These are phyloP conservation scores for Apiospora koreana DNA, from an alignment of 2,329 filamentous ascomycete genomes.

Conservation along the genomic window DNA sequence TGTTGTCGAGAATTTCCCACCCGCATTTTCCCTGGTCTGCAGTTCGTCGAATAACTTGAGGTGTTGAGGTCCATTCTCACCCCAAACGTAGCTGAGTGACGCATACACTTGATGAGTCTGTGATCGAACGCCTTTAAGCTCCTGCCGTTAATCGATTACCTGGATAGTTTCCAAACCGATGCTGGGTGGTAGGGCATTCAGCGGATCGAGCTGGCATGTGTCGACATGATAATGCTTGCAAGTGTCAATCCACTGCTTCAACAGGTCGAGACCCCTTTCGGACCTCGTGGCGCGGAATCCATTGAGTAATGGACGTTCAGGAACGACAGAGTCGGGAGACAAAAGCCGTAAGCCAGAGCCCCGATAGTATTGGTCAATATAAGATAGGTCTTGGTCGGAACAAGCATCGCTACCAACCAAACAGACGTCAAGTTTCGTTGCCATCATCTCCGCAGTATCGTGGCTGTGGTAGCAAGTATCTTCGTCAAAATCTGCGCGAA, in stretches of 20 bases:
- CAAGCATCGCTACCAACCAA: not conserved
- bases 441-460: not conserved
- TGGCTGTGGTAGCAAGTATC: not conserved
- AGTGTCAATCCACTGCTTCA: not conserved
- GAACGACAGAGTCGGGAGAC: conserved; percentile 1
- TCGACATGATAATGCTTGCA: not conserved
- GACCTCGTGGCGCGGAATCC: not conserved
- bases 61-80: not conserved
- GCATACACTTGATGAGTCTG: not conserved
- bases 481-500: not conserved
- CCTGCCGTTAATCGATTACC: not conserved
- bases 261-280: not conserved
- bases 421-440: not conserved
- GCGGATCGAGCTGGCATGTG: not conserved
- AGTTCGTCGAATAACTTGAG: not conserved
- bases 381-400: not conserved
- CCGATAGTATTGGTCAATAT: not conserved
- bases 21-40: not conserved
- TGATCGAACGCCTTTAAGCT: not conserved
- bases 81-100: conserved; percentile 7
- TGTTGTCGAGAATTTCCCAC: not conserved
- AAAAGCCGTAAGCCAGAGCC: not conserved
- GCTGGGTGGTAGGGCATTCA: not conserved
- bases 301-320: conserved; percentile 4
- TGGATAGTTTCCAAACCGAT: not conserved